These are phyloP conservation scores for Naumovozyma dairenensis DNA, from an alignment of 805 yeast species.

Conservation along the genomic window DNA sequence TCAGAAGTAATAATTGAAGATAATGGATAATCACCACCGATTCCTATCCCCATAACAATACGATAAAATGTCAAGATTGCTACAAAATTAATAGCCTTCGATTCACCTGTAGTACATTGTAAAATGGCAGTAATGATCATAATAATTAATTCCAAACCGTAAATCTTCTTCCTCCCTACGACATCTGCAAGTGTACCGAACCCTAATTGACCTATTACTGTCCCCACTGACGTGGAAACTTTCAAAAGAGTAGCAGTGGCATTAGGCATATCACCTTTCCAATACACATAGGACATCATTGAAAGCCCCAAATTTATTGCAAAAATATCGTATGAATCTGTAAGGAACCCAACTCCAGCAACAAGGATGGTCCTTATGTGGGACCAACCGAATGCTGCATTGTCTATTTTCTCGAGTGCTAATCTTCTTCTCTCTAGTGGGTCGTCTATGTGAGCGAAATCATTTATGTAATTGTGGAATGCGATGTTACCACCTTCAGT, in stretches of 20 bases:
- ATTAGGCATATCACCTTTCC: conserved; percentile 53
- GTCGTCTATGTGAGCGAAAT: conserved; percentile 73
- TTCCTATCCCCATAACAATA: conserved; percentile 89
- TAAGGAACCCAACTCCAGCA: conserved; percentile 90
- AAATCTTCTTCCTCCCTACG: conserved; percentile 77
- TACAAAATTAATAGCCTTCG: conserved; percentile 62
- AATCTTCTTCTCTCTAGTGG: conserved; percentile 79
- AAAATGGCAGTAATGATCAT: conserved; percentile 72
- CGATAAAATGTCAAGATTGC: conserved; percentile 72
- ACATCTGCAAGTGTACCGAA: conserved; percentile 78
- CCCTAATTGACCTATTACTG: conserved; percentile 81
- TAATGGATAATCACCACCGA: conserved; percentile 94
- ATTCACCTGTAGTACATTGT: conserved; percentile 64
- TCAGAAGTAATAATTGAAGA: conserved; percentile 90
- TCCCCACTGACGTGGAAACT: conserved; percentile 88
- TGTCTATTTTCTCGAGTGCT: conserved; percentile 76
- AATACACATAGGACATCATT: conserved; percentile 70
- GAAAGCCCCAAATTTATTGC: conserved; percentile 77
- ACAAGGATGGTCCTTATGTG: conserved; percentile 73
- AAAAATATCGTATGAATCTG: conserved; percentile 88
- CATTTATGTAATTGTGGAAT: conserved; percentile 71
- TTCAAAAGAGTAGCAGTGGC: conserved; percentile 70
- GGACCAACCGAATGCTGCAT: conserved; percentile 72
- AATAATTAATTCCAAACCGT: conserved; percentile 77
- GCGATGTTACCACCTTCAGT: conserved; percentile 77